Evolutionary conservation across 2,329 filamentous ascomycete genomes (phyloP).

Genomic region (Aureobasidium sp.): DNA sequence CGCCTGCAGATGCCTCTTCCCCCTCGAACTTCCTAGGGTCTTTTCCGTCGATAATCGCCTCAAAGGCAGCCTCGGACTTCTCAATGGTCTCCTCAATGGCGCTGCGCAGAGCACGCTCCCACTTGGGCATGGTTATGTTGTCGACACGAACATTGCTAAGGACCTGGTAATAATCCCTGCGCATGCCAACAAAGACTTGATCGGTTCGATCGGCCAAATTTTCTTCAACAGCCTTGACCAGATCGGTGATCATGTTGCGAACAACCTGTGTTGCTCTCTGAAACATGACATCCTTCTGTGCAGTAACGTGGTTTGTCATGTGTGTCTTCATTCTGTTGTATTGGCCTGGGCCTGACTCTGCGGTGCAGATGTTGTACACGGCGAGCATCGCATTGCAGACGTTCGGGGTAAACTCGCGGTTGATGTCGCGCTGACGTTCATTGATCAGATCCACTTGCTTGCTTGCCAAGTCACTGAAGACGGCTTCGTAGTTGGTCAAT

Average conservation of each 20-base stretch:
- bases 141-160: conserved; percentile 24
- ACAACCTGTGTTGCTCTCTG: conserved; percentile 37
- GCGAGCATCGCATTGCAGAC: conserved; percentile 41
- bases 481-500: conserved; percentile 36
- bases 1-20: not conserved
- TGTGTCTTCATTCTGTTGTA: conserved; percentile 47
- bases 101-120: conserved; percentile 13
- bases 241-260: conserved; percentile 32
- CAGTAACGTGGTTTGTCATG: conserved; percentile 43
- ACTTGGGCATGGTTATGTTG: conserved; percentile 1
- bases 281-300: conserved; percentile 44
- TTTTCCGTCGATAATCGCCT: conserved; percentile 7
- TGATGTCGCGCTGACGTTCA: conserved; percentile 45
- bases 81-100: conserved; percentile 5
- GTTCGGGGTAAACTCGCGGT: conserved; percentile 46
- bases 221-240: conserved; percentile 39
- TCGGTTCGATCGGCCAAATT: conserved; percentile 40
- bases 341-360: conserved; percentile 41
- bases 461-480: conserved; percentile 34
- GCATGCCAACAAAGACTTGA: conserved; percentile 35
- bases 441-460: conserved; percentile 35
- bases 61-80: not conserved
- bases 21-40: not conserved
- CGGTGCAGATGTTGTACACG: conserved; percentile 41
- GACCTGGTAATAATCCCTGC: conserved; percentile 33